Evolutionary conservation across 352 stramenopile species (phyloP).

Genomic region (Phytopythium oedochilum): DNA sequence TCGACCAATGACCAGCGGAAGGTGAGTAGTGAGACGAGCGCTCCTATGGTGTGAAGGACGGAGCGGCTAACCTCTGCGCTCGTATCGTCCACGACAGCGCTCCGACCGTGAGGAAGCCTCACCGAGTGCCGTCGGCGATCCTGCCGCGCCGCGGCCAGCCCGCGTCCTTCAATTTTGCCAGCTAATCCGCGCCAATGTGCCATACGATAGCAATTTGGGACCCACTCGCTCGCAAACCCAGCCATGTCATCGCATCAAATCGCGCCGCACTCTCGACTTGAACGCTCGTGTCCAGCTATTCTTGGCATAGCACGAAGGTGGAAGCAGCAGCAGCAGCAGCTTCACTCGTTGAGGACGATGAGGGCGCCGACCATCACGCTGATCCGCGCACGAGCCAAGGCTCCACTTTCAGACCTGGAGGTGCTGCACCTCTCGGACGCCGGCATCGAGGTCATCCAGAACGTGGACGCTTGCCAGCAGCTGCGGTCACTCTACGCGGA

Average conservation of each 20-base stretch:
- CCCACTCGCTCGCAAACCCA: too few relatives aligned
- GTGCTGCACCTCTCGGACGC: constrained; percentile 50
- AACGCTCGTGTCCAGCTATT: background rate
- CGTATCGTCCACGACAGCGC: background rate
- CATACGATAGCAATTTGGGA: background rate
- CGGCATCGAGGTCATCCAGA: constrained; percentile 40
- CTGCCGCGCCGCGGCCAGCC: constrained; percentile 26
- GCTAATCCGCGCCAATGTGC: background rate
- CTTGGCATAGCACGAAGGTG: too few relatives aligned
- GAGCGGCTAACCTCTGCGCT: background rate
- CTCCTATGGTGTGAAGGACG: too few relatives aligned
- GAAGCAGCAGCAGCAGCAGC: too few relatives aligned
- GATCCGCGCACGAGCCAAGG: constrained; percentile 48
- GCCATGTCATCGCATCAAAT: too few relatives aligned
- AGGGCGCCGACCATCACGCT: constrained; percentile 34
- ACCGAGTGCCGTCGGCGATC: constrained; percentile 28
- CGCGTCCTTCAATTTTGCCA: constrained; percentile 34
- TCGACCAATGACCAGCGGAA: background rate
- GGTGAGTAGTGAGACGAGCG: background rate
- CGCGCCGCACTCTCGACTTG: too few relatives aligned
- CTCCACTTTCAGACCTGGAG: constrained; percentile 33
- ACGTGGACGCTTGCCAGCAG: constrained; percentile 34
- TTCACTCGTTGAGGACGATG: constrained; percentile 24
- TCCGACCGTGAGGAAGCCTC: constrained; percentile 20
- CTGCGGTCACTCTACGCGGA: constrained; percentile 52